These are phyloP conservation scores for Colletotrichum tabaci DNA, from an alignment of 2,329 filamentous ascomycete species.

Conservation along the genomic window DNA sequence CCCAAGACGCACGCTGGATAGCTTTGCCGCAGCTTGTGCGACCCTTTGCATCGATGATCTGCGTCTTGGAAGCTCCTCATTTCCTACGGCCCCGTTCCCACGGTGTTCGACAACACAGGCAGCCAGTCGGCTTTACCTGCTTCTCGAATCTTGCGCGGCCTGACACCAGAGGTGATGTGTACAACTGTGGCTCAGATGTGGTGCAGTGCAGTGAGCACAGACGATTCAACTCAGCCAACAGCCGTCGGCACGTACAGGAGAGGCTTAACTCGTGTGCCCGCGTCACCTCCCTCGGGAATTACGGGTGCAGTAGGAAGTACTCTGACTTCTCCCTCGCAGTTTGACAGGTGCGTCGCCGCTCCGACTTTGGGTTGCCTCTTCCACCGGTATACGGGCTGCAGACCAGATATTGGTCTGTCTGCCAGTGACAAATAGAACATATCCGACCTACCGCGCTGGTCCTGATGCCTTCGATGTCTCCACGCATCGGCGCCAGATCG, in stretches of 20 bases:
- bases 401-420: neutral
- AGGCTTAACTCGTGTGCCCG: slow-evolving; percentile 28
- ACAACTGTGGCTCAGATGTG: slow-evolving; percentile 27
- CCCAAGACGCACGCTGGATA: neutral
- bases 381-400: neutral
- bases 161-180: slow-evolving; percentile 11
- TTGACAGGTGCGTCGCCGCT: slow-evolving; percentile 16
- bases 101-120: neutral
- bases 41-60: slow-evolving; percentile 1
- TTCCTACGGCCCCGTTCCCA: neutral
- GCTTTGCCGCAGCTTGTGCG: slow-evolving; percentile 2
- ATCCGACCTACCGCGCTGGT: neutral
- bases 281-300: slow-evolving; percentile 23
- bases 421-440: slow-evolving; percentile 30
- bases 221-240: neutral
- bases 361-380: slow-evolving; percentile 11
- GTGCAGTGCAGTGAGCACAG: neutral
- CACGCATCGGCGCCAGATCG: slow-evolving; percentile 33
- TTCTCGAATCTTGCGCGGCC: slow-evolving; percentile 23
- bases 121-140: neutral
- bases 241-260: slow-evolving; percentile 19
- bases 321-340: slow-evolving; percentile 5
- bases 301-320: neutral
- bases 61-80: neutral
- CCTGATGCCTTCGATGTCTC: neutral